Percentiles rank a stretch among this genome's conserved stretches.
phyloP scores from a whole-genome alignment of 2,329 filamentous ascomycete species.

The Xylaria multiplex region DNA sequence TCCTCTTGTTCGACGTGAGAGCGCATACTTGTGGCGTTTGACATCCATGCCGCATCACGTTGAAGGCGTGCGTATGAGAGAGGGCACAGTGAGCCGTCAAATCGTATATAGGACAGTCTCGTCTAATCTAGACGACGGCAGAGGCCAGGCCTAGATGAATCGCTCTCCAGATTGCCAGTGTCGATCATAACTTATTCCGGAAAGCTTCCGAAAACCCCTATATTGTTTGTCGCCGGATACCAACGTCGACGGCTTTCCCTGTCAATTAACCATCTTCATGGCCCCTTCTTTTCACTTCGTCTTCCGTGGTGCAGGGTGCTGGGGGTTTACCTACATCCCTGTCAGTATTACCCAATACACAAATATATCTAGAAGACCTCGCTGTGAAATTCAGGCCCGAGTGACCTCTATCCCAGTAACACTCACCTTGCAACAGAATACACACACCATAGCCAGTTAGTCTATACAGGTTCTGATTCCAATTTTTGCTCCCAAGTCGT shows the following conservation, averaged over 20 bases:
- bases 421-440: too few relatives aligned
- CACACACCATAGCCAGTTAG: too few relatives aligned
- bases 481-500: constrained; percentile 4
- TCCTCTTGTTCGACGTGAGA: neutral
- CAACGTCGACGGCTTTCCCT: constrained; percentile 3
- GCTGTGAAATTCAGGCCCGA: too few relatives aligned
- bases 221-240: constrained; percentile 20
- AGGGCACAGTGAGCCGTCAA: neutral
- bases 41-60: neutral
- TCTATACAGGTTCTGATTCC: neutral
- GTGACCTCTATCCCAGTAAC: too few relatives aligned
- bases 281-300: neutral
- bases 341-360: too few relatives aligned
- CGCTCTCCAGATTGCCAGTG: constrained; percentile 16
- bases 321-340: too few relatives aligned
- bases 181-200: constrained; percentile 32
- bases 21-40: neutral
- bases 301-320: neutral
- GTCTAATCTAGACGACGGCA: neutral
- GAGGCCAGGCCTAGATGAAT: constrained; percentile 7
- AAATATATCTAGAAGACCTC: too few relatives aligned
- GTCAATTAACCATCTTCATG: neutral
- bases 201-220: constrained; percentile 29
- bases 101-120: neutral
- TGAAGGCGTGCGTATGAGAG: neutral